Percentiles rank a stretch among this genome's conserved stretches.
phyloP scores from a whole-genome alignment of 2,329 filamentous ascomycete genomes.

The Pseudogymnoascus verrucosus region DNA sequence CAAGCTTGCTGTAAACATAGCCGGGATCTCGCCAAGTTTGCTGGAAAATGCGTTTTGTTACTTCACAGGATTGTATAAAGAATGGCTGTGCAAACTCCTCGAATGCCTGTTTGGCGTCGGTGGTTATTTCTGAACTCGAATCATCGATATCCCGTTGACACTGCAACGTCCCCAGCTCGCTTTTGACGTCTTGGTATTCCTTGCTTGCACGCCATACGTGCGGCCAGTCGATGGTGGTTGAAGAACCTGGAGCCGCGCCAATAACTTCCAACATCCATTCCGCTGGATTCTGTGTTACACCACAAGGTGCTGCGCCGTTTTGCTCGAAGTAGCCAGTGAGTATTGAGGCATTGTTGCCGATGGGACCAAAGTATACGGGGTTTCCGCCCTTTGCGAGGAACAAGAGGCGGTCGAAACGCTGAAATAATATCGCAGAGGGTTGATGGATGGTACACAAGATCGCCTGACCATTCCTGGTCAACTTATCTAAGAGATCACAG shows the following conservation, averaged over 20 bases:
- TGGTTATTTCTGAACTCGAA: constrained; percentile 20
- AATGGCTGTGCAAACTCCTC: constrained; percentile 73
- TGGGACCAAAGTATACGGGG: constrained; percentile 62
- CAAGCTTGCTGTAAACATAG: constrained; percentile 64
- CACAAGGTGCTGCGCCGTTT: not conserved
- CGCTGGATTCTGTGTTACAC: constrained; percentile 50
- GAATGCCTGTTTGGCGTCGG: not conserved
- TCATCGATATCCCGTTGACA: constrained; percentile 29
- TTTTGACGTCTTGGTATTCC: constrained; percentile 31
- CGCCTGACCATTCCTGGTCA: constrained; percentile 47
- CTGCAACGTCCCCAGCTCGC: constrained; percentile 48
- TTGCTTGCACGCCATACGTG: constrained; percentile 49
- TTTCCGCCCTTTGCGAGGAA: constrained; percentile 57
- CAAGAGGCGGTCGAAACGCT: constrained; percentile 51
- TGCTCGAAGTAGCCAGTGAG: constrained; percentile 53
- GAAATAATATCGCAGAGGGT: constrained; percentile 44
- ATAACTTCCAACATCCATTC: constrained; percentile 66
- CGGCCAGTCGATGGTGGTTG: constrained; percentile 51
- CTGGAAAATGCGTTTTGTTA: constrained; percentile 58
- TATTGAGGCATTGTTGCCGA: constrained; percentile 50
- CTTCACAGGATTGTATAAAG: constrained; percentile 51
- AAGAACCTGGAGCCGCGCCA: constrained; percentile 52
- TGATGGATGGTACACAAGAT: constrained; percentile 50
- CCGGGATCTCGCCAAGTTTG: constrained; percentile 69
- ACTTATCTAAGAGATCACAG: constrained; percentile 51